Percentiles rank a stretch among this genome's conserved stretches.
Conservation (phyloP, 495 filamentous ascomycete genomes). For the Pyronema domesticum region DNA sequence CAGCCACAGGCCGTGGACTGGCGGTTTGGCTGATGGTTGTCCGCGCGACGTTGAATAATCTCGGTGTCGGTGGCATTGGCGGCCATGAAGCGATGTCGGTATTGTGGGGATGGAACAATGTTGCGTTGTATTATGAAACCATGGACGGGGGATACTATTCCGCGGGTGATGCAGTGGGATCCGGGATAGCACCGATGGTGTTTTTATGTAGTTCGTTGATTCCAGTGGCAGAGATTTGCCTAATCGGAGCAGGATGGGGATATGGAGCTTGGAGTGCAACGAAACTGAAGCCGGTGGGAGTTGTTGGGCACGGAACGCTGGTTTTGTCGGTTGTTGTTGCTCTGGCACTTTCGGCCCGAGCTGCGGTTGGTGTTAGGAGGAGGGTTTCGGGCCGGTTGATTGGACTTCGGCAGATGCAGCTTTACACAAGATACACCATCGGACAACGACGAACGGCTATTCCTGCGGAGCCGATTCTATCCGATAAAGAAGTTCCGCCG, state of each 20-base stretch:
- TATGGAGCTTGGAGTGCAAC: not conserved
- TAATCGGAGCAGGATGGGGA: not conserved
- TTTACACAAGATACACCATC: not conserved
- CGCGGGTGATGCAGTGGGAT: not conserved
- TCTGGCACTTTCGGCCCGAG: not conserved
- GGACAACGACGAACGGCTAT: not conserved
- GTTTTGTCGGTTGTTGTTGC: not conserved
- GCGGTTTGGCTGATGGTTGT: not conserved
- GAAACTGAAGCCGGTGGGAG: not conserved
- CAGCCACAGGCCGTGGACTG: not conserved
- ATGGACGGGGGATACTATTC: not conserved
- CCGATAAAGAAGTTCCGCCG: not conserved
- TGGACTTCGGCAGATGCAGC: not conserved
- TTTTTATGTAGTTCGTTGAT: not conserved
- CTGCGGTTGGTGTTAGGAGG: not conserved
- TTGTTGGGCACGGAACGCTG: not conserved
- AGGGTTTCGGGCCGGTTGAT: not conserved
- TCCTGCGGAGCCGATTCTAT: not conserved
- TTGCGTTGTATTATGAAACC: not conserved
- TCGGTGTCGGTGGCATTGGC: not conserved
- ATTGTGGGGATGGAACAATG: not conserved
- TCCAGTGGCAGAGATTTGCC: not conserved
- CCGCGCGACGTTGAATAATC: not conserved
- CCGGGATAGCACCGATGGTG: not conserved
- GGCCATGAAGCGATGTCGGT: not conserved